phyloP scores from a whole-genome alignment of 2,329 filamentous ascomycete genomes.

The Ilyonectria robusta region DNA sequence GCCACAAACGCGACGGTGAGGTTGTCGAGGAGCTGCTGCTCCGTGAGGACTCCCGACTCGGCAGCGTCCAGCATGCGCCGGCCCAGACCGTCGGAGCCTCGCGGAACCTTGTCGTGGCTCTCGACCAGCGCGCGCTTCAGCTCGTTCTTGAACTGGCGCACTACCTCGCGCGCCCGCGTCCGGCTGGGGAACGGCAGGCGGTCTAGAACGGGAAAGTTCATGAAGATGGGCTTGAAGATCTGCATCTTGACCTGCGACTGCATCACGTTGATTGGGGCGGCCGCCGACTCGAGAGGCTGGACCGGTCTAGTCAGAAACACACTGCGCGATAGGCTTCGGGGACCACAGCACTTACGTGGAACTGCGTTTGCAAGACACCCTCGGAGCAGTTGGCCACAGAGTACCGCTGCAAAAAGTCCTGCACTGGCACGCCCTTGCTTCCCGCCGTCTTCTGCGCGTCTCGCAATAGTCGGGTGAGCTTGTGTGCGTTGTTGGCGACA shows the following conservation, averaged over 20 bases:
- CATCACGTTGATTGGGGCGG: slow-evolving; percentile 42
- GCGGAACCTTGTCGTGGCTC: neutral
- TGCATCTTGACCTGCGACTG: slow-evolving; percentile 49
- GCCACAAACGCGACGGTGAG: slow-evolving; percentile 57
- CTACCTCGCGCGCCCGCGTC: slow-evolving; percentile 42
- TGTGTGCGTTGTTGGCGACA: slow-evolving; percentile 44
- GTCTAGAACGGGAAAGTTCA: slow-evolving; percentile 54
- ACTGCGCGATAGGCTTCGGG: neutral
- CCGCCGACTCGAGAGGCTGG: slow-evolving; percentile 42
- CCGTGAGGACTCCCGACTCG: slow-evolving; percentile 44
- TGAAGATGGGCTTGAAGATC: slow-evolving; percentile 52
- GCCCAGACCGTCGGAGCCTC: slow-evolving; percentile 29
- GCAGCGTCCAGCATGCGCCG: slow-evolving; percentile 42
- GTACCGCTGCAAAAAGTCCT: slow-evolving; percentile 53
- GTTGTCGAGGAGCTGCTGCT: slow-evolving; percentile 58
- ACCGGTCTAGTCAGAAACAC: too few relatives aligned
- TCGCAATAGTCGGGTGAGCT: slow-evolving; percentile 48
- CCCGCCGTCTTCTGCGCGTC: slow-evolving; percentile 42
- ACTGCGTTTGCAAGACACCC: slow-evolving; percentile 46
- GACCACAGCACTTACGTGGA: slow-evolving; percentile 36
- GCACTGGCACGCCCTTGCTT: slow-evolving; percentile 46
- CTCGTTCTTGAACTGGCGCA: slow-evolving; percentile 45
- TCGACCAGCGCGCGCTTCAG: slow-evolving; percentile 30
- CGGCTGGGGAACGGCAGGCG: slow-evolving; percentile 46
- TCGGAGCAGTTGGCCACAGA: slow-evolving; percentile 55